Percentiles rank a stretch among this genome's conserved stretches.
Evolutionary conservation across 164 flowering plant genomes (phyloP).

Genomic region (Malania oleifera): DNA sequence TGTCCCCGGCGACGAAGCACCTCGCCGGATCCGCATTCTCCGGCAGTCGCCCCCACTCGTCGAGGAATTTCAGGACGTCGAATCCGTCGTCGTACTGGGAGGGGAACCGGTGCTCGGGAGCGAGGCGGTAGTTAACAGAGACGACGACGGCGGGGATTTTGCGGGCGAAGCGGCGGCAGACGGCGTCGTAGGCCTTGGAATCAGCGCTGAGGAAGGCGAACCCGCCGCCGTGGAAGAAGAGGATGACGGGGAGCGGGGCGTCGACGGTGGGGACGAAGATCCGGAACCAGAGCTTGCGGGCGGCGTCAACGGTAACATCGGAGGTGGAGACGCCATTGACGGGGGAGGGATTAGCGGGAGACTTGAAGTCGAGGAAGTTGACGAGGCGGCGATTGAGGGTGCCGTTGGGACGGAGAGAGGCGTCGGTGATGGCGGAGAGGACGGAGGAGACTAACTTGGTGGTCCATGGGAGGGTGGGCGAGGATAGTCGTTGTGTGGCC

Average conservation of each 20-base stretch:
- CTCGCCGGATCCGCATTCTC: slow-evolving; percentile 17
- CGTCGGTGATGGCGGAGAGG: slow-evolving; percentile 17
- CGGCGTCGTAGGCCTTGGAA: not conserved
- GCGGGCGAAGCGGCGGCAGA: slow-evolving; percentile 4
- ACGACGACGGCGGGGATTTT: slow-evolving; percentile 18
- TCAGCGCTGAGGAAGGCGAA: not conserved
- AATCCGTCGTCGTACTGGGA: slow-evolving; percentile 22
- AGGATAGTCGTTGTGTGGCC: not conserved
- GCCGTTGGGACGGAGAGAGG: slow-evolving; percentile 20
- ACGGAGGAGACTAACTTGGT: slow-evolving; percentile 15
- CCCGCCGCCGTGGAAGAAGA: slow-evolving; percentile 1
- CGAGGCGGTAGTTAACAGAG: slow-evolving; percentile 28
- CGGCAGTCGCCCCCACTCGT: slow-evolving; percentile 5
- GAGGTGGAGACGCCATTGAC: slow-evolving; percentile 25
- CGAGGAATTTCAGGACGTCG: slow-evolving; percentile 18
- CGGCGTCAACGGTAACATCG: slow-evolving; percentile 35
- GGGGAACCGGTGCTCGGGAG: slow-evolving; percentile 23
- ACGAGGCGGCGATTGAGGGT: slow-evolving; percentile 36
- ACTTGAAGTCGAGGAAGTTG: slow-evolving; percentile 18
- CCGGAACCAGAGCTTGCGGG: slow-evolving; percentile 57
- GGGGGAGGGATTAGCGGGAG: slow-evolving; percentile 21
- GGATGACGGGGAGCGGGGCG: not conserved
- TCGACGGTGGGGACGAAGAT: slow-evolving; percentile 28
- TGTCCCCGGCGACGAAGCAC: slow-evolving; percentile 45
- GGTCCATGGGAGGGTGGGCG: slow-evolving; percentile 28